phyloP scores from a whole-genome alignment of 2,329 filamentous ascomycete genomes.

The Chrysoporthe austroafricana region DNA sequence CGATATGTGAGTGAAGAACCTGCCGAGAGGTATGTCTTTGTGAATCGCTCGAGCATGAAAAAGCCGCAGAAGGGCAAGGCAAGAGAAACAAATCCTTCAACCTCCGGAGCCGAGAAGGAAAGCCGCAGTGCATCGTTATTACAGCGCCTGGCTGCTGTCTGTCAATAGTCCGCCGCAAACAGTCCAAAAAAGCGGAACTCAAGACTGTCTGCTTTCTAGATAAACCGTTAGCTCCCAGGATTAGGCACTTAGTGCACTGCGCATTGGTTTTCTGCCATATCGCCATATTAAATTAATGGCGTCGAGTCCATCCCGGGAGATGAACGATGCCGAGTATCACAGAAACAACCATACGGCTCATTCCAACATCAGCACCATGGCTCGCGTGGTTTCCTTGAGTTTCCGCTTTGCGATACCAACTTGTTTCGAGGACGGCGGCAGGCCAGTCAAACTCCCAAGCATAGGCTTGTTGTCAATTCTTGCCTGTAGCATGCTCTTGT shows the following conservation, averaged over 20 bases:
- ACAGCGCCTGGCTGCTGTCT: no score
- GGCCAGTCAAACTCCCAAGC: slow-evolving; percentile 22
- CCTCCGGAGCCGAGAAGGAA: no score
- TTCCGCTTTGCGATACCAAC: slow-evolving; percentile 21
- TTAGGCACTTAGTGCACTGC: slow-evolving; percentile 12
- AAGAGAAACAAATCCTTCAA: no score
- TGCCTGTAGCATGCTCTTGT: slow-evolving; percentile 22
- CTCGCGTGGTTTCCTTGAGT: slow-evolving; percentile 23
- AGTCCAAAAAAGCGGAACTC: no score
- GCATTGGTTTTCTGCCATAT: neutral
- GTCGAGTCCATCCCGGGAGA: neutral
- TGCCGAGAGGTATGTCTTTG: neutral
- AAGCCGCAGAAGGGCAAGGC: no score
- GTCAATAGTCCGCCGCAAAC: no score
- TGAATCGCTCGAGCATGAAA: no score
- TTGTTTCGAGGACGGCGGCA: slow-evolving; percentile 22
- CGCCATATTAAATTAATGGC: neutral
- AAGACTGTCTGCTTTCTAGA: neutral
- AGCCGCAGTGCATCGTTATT: neutral
- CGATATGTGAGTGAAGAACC: neutral
- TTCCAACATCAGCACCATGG: slow-evolving; percentile 23
- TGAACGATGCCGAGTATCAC: neutral
- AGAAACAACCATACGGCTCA: neutral
- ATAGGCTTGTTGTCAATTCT: slow-evolving; percentile 20
- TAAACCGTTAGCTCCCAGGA: slow-evolving; percentile 1